Conservation (phyloP, 345 rosid species). For the Anacardium occidentale region DNA sequence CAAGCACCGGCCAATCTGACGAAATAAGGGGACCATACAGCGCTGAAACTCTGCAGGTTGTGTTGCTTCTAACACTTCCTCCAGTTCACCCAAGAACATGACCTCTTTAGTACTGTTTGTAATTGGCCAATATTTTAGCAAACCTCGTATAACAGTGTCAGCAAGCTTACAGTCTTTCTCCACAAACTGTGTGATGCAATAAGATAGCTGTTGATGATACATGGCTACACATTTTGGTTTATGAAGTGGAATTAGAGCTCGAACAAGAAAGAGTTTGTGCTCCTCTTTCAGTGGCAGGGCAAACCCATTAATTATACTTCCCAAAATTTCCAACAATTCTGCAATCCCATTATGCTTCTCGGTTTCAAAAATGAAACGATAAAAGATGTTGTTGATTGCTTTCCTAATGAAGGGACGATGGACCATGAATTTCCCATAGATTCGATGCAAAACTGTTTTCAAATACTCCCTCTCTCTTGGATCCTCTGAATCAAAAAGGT, state of each 20-base stretch:
- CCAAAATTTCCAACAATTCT: slow-evolving; percentile 75
- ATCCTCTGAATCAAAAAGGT: slow-evolving; percentile 83
- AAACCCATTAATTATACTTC: slow-evolving; percentile 88
- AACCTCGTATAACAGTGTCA: slow-evolving; percentile 73
- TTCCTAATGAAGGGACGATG: slow-evolving; percentile 83
- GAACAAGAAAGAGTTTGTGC: slow-evolving; percentile 85
- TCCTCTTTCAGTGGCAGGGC: slow-evolving; percentile 87
- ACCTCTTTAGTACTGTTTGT: slow-evolving; percentile 91
- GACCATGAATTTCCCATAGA: slow-evolving; percentile 89
- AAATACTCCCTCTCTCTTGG: slow-evolving; percentile 79
- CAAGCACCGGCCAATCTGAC: slow-evolving; percentile 68
- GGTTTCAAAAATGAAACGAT: slow-evolving; percentile 74
- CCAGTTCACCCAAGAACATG: slow-evolving; percentile 78
- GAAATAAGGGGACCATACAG: slow-evolving; percentile 79
- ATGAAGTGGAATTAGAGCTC: slow-evolving; percentile 84
- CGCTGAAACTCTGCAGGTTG: slow-evolving; percentile 86
- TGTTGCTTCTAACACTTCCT: slow-evolving; percentile 88
- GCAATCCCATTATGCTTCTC: slow-evolving; percentile 88
- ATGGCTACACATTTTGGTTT: slow-evolving; percentile 69
- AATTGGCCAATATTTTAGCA: slow-evolving; percentile 81
- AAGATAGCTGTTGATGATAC: slow-evolving; percentile 82
- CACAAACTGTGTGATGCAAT: slow-evolving; percentile 81
- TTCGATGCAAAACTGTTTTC: slow-evolving; percentile 73
- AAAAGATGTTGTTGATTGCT: slow-evolving; percentile 76
- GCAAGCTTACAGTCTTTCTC: slow-evolving; percentile 88